Evolutionary conservation across 192 early-diverging fungal species (phyloP), one percentile per base, ranked within the genome.

Genomic region (Linnemannia hyalina): DNA sequence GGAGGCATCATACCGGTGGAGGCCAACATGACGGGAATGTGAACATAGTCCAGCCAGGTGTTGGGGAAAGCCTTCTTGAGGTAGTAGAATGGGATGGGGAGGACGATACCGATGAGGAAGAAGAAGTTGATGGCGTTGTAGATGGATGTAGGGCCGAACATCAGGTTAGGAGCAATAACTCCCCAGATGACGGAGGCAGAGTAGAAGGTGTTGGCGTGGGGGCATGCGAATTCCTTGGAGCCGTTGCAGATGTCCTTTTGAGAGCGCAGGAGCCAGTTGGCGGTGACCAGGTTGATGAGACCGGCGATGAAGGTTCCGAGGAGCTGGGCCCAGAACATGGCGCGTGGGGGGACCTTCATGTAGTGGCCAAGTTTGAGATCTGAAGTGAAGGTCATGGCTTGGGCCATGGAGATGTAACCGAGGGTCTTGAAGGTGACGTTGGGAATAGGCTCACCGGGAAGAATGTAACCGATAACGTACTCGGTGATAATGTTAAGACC

Each of bases 141-240:
- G 6, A 78, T 77, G 18, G 82, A 83, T 9, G 78, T 75, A 54
- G 52, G 46, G 3, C 77, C 84, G 65, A 95, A 95, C 89, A 95
- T 92, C 6, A 89, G 82, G 26, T 60, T 68, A 13, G 95, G 93
- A 40, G 93, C 92, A 74, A 96, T 94, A 16, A 91, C 89, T 29
- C 95, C 95, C 94, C 94, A 96, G 69, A 96, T 92, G 41, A 91
- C 88, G 23, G 89, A 93, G 36, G 91, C 93, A 70, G 89, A 90
- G 88, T 89, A 92, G 74, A 95, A 96, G 46, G 89, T 89, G 2
- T 44, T 52, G 72, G 89, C 89, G n/a, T 42, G 76, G 44, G 82
- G 78, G 41, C 90, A 52, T 6, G 1, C 20, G 4, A 52, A 52
- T 0, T 52, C 49, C 49, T 52, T 52, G 18, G 10, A 13, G 44